Conservation (phyloP, 1,284 basidiomycete species). For the Lignosus rhinocerotis region DNA sequence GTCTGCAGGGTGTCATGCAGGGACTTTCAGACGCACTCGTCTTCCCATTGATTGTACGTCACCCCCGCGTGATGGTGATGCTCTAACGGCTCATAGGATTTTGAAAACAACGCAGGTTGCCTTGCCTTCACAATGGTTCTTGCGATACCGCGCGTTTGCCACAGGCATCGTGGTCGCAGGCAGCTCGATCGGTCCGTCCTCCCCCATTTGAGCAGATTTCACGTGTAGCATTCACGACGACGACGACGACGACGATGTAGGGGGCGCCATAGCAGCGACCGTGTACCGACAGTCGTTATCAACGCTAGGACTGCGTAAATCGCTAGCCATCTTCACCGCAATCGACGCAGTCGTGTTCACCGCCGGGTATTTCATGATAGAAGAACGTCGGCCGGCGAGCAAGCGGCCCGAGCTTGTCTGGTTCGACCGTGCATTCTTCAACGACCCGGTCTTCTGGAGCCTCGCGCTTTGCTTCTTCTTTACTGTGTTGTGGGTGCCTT, state of each 20-base stretch:
- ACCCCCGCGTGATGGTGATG: background rate
- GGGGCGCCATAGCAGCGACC: conserved; percentile 18
- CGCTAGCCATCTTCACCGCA: conserved; percentile 23
- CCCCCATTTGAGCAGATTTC: too few relatives aligned
- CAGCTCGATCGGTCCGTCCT: conserved; percentile 19
- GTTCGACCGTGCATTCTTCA: conserved; percentile 27
- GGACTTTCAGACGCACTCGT: conserved; percentile 21
- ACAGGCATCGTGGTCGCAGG: conserved; percentile 25
- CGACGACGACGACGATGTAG: background rate
- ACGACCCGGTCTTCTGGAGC: conserved; percentile 32
- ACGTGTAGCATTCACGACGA: too few relatives aligned
- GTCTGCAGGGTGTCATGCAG: conserved; percentile 21
- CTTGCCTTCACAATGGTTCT: conserved; percentile 26
- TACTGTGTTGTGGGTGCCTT: conserved; percentile 23
- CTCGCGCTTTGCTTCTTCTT: conserved; percentile 27
- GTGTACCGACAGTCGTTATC: conserved; percentile 19
- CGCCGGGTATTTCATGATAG: conserved; percentile 20
- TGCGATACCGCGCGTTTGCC: conserved; percentile 17
- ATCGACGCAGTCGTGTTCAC: conserved; percentile 16
- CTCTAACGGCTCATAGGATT: background rate
- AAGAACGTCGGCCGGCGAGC: conserved; percentile 14
- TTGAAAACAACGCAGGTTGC: conserved; percentile 10
- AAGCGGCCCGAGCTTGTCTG: conserved; percentile 18
- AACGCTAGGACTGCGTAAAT: conserved; percentile 18
- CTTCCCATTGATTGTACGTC: conserved; percentile 23